phyloP scores from a whole-genome alignment of 1,284 basidiomycete species.

The Ustilago esculenta region DNA sequence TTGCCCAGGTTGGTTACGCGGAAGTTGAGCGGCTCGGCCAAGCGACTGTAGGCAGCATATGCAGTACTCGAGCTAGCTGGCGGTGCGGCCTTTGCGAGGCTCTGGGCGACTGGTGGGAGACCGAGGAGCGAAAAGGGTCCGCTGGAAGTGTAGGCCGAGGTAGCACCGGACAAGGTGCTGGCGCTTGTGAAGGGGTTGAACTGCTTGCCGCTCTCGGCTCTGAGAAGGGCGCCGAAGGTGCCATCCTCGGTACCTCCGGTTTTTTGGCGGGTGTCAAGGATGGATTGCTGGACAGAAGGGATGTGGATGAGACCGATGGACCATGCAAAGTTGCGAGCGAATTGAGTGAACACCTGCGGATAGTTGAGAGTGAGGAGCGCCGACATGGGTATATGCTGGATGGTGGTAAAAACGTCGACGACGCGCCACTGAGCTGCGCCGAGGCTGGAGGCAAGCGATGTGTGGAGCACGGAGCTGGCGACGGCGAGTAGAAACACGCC shows the following conservation, averaged over 20 bases:
- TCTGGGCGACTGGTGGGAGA: constrained; percentile 6
- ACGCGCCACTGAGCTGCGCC: constrained; percentile 72
- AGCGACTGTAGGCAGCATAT: constrained; percentile 20
- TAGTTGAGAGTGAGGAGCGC: constrained; percentile 86
- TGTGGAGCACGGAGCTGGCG: constrained; percentile 76
- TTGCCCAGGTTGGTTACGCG: constrained; percentile 35
- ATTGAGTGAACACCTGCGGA: constrained; percentile 81
- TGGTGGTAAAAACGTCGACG: constrained; percentile 82
- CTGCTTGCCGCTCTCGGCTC: constrained; percentile 50
- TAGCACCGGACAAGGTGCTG: constrained; percentile 6
- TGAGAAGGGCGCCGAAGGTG: constrained; percentile 39
- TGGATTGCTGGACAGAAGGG: constrained; percentile 77
- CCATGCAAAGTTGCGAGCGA: constrained; percentile 88
- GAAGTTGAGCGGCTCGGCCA: constrained; percentile 28
- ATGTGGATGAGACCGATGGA: constrained; percentile 81
- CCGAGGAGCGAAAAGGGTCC: constrained; percentile 17
- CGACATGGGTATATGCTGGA: constrained; percentile 81
- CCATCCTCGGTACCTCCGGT: constrained; percentile 78
- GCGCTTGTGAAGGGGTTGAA: constrained; percentile 51
- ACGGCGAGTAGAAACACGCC: constrained; percentile 77
- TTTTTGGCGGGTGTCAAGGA: constrained; percentile 80
- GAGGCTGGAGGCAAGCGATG: constrained; percentile 68
- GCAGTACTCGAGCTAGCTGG: constrained; percentile 4
- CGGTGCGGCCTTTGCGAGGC: neutral
- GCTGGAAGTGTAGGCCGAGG: constrained; percentile 18